phyloP scores from a whole-genome alignment of 345 rosid species.

The Moringa oleifera region DNA sequence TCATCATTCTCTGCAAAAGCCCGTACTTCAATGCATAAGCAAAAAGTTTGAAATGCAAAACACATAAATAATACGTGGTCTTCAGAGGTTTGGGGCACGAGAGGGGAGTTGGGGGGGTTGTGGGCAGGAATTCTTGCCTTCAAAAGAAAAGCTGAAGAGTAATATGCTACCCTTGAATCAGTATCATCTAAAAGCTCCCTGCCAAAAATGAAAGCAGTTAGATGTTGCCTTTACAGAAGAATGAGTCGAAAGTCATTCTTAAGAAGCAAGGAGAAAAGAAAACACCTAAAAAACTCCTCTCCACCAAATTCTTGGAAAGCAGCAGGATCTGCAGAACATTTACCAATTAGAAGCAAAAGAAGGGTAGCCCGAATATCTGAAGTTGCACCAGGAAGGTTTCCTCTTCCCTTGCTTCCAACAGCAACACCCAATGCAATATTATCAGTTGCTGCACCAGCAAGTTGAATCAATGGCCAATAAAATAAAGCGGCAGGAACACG shows the following conservation, averaged over 20 bases:
- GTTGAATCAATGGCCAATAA: constrained; percentile 96
- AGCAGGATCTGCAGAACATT: constrained; percentile 85
- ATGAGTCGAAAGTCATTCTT: neutral
- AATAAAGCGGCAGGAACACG: constrained; percentile 90
- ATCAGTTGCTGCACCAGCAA: constrained; percentile 94
- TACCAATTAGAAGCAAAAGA: constrained; percentile 83
- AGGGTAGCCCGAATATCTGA: constrained; percentile 94
- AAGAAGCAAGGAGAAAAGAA: constrained; percentile 12
- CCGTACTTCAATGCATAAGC: constrained; percentile 18
- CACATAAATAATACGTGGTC: neutral
- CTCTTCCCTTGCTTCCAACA: constrained; percentile 99
- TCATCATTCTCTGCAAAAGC: constrained; percentile 89
- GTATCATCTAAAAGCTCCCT: constrained; percentile 95
- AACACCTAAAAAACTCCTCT: constrained; percentile 87
- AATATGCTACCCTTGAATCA: constrained; percentile 96
- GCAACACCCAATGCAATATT: constrained; percentile 92
- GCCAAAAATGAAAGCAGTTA: constrained; percentile 23
- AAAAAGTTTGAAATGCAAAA: constrained; percentile 2
- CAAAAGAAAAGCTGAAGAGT: constrained; percentile 90
- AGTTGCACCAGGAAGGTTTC: constrained; percentile 93
- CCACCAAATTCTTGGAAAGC: constrained; percentile 93
- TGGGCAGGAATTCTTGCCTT: constrained; percentile 84
- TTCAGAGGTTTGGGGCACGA: neutral
- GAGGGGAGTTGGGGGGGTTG: no score
- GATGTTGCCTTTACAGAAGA: constrained; percentile 6